Evolutionary conservation across 345 rosid species (phyloP), one percentile per base, ranked within the genome.

Genomic region (Sisymbrium irio): DNA sequence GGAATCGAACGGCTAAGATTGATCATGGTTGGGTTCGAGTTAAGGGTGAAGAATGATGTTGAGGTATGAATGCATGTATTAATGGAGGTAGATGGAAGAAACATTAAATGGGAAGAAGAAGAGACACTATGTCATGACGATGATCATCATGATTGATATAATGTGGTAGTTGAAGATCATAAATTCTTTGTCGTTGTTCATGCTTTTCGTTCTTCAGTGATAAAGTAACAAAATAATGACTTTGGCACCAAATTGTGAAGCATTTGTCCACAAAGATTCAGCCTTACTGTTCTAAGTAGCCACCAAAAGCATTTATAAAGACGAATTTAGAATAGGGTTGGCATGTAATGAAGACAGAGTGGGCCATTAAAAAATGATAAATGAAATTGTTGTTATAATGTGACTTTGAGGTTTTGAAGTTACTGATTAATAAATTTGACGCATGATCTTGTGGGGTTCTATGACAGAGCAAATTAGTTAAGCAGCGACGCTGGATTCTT

Each of bases 91-190:
- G 80, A 71, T 77, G 73, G 61, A 47, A 15, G 37, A 49, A 49
- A 63, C 77, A 71, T 71, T 77, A 56, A 77, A 71, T 77, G 47
- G 0, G 2, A 65, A 47, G 37, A 76, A 46, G 65, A 69, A 36
- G 71, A 37, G 36, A 71, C 53, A 69, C 71, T 11, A n/a, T 36
- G 71, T 70, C 54, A 70, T 69, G 79, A 62, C 20, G 59, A 76
- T 50, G 22, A 68, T 53, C 69, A 75, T 41, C 79, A 76, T 76
- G 59, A 62, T 62, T 69, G 49, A 76, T 58, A 64, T 64, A 47
- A 40, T 58, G 77, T 69, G 77, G 77, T 77, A 49, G 80, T 71
- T 77, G 77, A 49, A n/a, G 10, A 36, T 33, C 67, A 59, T 77
- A 64, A 71, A 47, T 32, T 64, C 35, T 45, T 30, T 12, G n/a